Conservation (phyloP, 2,329 filamentous ascomycete species). For the Monosporascus sp. region DNA sequence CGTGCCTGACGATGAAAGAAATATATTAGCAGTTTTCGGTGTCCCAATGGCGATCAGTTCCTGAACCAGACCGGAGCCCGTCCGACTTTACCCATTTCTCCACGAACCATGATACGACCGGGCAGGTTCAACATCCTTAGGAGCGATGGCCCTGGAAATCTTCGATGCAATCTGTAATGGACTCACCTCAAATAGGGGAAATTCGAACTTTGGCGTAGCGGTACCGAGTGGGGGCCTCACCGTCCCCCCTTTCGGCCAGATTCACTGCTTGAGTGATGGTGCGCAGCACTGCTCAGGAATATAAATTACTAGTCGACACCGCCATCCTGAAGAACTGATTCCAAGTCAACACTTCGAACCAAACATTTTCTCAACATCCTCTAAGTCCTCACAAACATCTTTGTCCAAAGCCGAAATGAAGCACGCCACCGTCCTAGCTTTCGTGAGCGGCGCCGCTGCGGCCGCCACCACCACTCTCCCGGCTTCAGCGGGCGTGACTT, state of each 20-base stretch:
- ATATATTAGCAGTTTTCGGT: not conserved
- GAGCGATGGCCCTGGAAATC: no score
- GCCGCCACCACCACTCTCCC: slow-evolving; percentile 5
- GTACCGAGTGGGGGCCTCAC: no score
- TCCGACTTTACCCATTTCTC: not conserved
- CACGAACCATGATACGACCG: not conserved
- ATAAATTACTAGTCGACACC: no score
- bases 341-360: not conserved
- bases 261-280: no score
- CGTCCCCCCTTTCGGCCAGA: no score
- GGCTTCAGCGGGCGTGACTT: slow-evolving; percentile 3
- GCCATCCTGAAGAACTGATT: not conserved
- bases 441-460: not conserved
- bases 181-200: no score
- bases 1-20: not conserved
- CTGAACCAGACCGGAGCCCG: not conserved
- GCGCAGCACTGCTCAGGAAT: no score
- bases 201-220: no score
- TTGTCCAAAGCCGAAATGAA: not conserved
- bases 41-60: not conserved
- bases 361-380: not conserved
- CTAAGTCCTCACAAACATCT: not conserved
- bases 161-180: no score
- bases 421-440: not conserved
- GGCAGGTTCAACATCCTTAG: no score